Conservation (phyloP, 768 basidiomycete species). For the Antrodiella citrinella region DNA sequence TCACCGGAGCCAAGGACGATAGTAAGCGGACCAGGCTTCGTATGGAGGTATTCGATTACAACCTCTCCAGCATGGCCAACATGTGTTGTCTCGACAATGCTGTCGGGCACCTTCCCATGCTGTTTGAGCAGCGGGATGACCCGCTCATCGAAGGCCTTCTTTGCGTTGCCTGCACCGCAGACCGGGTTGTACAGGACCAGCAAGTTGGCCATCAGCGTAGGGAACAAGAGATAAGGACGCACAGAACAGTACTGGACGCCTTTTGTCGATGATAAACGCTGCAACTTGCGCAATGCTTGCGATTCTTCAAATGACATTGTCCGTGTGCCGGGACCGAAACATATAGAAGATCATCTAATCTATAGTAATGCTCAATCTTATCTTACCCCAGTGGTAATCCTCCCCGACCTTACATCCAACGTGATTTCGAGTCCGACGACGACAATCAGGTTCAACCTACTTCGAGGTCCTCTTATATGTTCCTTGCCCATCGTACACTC, state of each 20-base stretch:
- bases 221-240: too few relatives aligned
- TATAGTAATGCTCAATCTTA: too few relatives aligned
- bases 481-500: not conserved
- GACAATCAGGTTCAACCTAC: too few relatives aligned
- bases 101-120: slow-evolving; percentile 31
- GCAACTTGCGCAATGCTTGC: too few relatives aligned
- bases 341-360: too few relatives aligned
- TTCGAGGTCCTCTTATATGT: not conserved
- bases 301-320: too few relatives aligned
- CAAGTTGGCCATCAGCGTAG: slow-evolving; percentile 21
- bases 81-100: slow-evolving; percentile 39
- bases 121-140: slow-evolving; percentile 56
- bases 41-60: slow-evolving; percentile 32
- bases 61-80: slow-evolving; percentile 47
- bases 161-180: slow-evolving; percentile 53
- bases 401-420: too few relatives aligned
- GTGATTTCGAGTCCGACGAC: too few relatives aligned
- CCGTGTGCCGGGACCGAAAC: too few relatives aligned
- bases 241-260: too few relatives aligned
- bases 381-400: too few relatives aligned
- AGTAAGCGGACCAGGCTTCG: slow-evolving; percentile 26
- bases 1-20: slow-evolving; percentile 77
- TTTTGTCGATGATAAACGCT: too few relatives aligned
- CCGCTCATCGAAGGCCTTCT: slow-evolving; percentile 45
- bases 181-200: slow-evolving; percentile 72